These are phyloP conservation scores for Annulohypoxylon truncatum DNA, from an alignment of 2,329 filamentous ascomycete genomes.

Conservation along the genomic window DNA sequence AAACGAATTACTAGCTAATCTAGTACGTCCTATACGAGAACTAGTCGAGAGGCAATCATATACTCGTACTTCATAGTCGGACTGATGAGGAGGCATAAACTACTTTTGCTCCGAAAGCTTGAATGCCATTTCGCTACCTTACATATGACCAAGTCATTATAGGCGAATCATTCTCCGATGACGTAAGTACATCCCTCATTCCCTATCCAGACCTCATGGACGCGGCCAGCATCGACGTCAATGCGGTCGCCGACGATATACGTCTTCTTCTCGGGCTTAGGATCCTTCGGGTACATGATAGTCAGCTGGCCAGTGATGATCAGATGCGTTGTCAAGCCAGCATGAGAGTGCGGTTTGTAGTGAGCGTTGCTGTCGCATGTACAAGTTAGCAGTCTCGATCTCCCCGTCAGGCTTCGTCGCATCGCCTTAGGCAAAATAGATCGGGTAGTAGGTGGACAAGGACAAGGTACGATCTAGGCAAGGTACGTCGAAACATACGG, in stretches of 20 bases:
- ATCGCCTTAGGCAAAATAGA: background rate
- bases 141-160: background rate
- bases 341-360: slow-evolving; percentile 75
- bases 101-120: background rate
- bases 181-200: slow-evolving; percentile 74
- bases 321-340: slow-evolving; percentile 74
- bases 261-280: slow-evolving; percentile 64
- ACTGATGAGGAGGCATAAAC: background rate
- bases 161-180: slow-evolving; percentile 64
- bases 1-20: too few species aligned
- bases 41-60: background rate
- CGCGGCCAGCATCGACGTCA: slow-evolving; percentile 71
- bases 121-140: background rate
- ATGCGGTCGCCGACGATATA: slow-evolving; percentile 71
- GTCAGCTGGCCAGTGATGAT: slow-evolving; percentile 74
- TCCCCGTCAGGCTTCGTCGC: slow-evolving; percentile 11
- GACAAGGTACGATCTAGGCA: background rate
- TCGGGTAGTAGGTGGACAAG: background rate
- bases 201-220: slow-evolving; percentile 79
- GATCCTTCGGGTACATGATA: slow-evolving; percentile 73
- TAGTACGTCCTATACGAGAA: background rate
- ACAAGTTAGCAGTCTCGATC: slow-evolving; percentile 30
- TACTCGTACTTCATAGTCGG: background rate
- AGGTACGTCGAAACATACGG: slow-evolving; percentile 64
- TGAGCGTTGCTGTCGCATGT: slow-evolving; percentile 66